Evolutionary conservation across 225 moss, liverwort and hornwort species (phyloP), one percentile per base, ranked within the genome.

Genomic region (Lunularia cruciata): DNA sequence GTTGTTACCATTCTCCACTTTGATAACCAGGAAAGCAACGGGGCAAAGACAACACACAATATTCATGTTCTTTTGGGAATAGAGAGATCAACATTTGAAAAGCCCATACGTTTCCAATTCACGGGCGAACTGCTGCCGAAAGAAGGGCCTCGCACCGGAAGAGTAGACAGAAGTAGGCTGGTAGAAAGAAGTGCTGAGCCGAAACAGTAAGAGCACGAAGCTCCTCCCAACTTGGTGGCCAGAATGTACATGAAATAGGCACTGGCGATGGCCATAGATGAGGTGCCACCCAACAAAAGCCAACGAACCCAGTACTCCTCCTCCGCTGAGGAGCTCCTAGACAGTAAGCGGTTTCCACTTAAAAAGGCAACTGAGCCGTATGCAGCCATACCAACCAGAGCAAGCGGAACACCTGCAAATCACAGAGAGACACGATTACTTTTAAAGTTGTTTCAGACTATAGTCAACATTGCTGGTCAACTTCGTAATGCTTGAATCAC

Each of bases 201-300:
- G 73, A 86, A 83, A 73, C 98, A 98, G 70, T 91, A 98, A 28
- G 85, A 79, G 83, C 98, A 98, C 31, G 93, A 91, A 39, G 98
- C 91, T 60, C 98, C 98, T 42, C 74, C 88, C 69, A 98, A 69
- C 64, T 88, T 89, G 54, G 81, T 79, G 51, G 81, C 82, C 76
- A 93, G 83, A 73, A 98, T 87, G 73, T 93, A 98, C 47, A 98
- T 88, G 64, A 98, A 98, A 73, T 93, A 98, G 61, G 81, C 54
- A 76, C 93, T 98, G 56, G 93, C 87, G 45, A 85, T 75, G 22
- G 79, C 91, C 90, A 91, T 90, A 28, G 86, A 79, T 26, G 93
- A 89, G 51, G 93, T 87, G 46, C 79, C 84, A 51, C 82, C 89
- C 49, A 98, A 57, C 40, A 89, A 70, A 73, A 98, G 60, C 98